phyloP scores from a whole-genome alignment of 2,329 filamentous ascomycete species.

The Myriosclerotinia duriaeana region DNA sequence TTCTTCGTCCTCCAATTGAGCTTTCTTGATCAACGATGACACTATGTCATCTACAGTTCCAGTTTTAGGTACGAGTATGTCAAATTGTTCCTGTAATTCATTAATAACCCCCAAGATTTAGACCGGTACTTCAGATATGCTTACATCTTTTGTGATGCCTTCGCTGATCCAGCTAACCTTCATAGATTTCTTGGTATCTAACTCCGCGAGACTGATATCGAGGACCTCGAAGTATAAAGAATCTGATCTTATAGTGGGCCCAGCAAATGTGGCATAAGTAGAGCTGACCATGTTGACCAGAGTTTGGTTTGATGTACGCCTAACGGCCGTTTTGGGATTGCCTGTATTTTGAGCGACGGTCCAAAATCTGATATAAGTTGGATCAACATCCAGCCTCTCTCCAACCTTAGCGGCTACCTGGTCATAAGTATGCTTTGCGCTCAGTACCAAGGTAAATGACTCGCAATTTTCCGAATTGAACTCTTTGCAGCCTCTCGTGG shows the following conservation, averaged over 20 bases:
- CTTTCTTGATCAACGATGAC: slow-evolving; percentile 74
- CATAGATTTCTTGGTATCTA: slow-evolving; percentile 87
- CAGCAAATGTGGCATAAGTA: slow-evolving; percentile 69
- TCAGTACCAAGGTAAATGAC: slow-evolving; percentile 74
- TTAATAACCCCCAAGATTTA: slow-evolving; percentile 32
- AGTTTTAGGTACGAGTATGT: slow-evolving; percentile 84
- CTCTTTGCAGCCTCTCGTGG: slow-evolving; percentile 48
- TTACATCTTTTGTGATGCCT: slow-evolving; percentile 84
- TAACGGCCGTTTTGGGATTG: slow-evolving; percentile 75
- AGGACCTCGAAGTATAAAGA: slow-evolving; percentile 88
- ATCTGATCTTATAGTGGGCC: slow-evolving; percentile 69
- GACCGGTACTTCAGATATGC: slow-evolving; percentile 32
- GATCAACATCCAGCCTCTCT: slow-evolving; percentile 70
- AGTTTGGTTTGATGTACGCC: slow-evolving; percentile 65
- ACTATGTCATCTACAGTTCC: slow-evolving; percentile 79
- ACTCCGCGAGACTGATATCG: slow-evolving; percentile 88
- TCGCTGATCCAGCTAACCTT: slow-evolving; percentile 85
- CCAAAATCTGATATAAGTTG: slow-evolving; percentile 88
- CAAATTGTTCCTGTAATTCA: slow-evolving; percentile 64
- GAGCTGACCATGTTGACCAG: slow-evolving; percentile 76
- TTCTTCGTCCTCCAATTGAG: slow-evolving; percentile 70
- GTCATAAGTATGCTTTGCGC: slow-evolving; percentile 87
- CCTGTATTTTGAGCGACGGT: slow-evolving; percentile 76
- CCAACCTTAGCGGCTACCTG: slow-evolving; percentile 81
- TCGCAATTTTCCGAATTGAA: slow-evolving; percentile 52